Percentiles rank a stretch among this genome's conserved stretches.
Conservation (phyloP, 352 stramenopile species). For the Phytophthora melonis region DNA sequence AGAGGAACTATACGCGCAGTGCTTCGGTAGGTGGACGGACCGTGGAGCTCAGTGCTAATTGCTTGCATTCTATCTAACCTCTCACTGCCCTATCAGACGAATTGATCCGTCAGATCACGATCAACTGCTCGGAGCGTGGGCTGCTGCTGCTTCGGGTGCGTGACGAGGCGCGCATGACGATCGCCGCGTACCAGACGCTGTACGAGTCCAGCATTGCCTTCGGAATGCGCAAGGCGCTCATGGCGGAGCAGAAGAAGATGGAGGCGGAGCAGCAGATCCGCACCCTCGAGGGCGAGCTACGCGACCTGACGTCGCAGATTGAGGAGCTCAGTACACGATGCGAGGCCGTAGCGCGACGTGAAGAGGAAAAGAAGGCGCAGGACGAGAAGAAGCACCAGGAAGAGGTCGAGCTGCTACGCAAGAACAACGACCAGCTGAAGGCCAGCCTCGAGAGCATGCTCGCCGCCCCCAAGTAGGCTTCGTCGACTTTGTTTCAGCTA, state of each 20-base stretch:
- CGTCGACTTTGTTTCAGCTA: background rate
- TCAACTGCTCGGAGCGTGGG: constrained; percentile 93
- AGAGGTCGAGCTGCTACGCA: constrained; percentile 87
- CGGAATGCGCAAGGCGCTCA: constrained; percentile 94
- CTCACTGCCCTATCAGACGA: constrained; percentile 63
- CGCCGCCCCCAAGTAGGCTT: constrained; percentile 61
- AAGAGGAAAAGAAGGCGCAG: constrained; percentile 63
- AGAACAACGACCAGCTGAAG: constrained; percentile 92
- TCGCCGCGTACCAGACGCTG: constrained; percentile 25
- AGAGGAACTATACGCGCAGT: constrained; percentile 94
- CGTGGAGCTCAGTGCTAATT: background rate
- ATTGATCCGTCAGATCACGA: constrained; percentile 93
- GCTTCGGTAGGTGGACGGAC: constrained; percentile 69
- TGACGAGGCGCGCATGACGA: constrained; percentile 94
- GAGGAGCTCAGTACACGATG: constrained; percentile 75
- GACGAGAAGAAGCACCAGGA: constrained; percentile 91
- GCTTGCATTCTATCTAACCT: background rate
- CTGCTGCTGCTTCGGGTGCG: constrained; percentile 90
- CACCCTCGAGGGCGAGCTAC: constrained; percentile 78
- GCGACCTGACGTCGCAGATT: constrained; percentile 83
- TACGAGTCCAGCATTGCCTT: constrained; percentile 68
- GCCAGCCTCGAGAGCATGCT: constrained; percentile 90
- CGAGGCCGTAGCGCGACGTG: constrained; percentile 63
- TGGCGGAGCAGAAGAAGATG: constrained; percentile 93
- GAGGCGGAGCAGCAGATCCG: constrained; percentile 88